Percentiles rank a stretch among this genome's conserved stretches.
phyloP scores from a whole-genome alignment of 2,329 filamentous ascomycete genomes.

The Juglanconis sp. region DNA sequence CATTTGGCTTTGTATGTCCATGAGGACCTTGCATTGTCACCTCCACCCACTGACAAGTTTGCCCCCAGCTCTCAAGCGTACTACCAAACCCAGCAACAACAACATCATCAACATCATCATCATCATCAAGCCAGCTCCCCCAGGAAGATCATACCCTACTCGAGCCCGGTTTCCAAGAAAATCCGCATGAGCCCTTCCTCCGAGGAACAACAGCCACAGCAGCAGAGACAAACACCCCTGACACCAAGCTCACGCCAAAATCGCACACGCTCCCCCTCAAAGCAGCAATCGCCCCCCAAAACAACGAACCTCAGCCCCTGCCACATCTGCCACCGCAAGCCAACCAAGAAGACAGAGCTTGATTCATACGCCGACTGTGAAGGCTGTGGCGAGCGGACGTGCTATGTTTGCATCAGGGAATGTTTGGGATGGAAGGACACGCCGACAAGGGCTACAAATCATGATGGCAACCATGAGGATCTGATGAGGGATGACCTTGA shows the following conservation, averaged over 20 bases:
- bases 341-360: conserved; percentile 62
- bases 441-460: background rate
- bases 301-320: conserved; percentile 47
- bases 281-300: conserved; percentile 17
- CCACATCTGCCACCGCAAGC: conserved; percentile 65
- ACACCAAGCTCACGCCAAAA: conserved; percentile 6
- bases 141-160: conserved; percentile 10
- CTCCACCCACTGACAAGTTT: conserved; percentile 14
- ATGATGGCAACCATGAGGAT: background rate
- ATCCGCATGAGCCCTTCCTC: conserved; percentile 7
- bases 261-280: conserved; percentile 10
- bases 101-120: background rate
- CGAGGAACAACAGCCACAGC: background rate
- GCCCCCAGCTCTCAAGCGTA: conserved; percentile 10
- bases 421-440: conserved; percentile 50
- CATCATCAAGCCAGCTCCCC: conserved; percentile 12
- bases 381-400: conserved; percentile 59
- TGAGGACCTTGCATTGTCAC: background rate
- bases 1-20: conserved; percentile 15
- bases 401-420: conserved; percentile 65
- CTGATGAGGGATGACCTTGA: conserved; percentile 13
- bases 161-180: conserved; percentile 17
- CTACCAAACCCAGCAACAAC: background rate
- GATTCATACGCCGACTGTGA: conserved; percentile 64
- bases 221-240: background rate